phyloP scores from a whole-genome alignment of 345 rosid genomes.

The Trapa incisa region DNA sequence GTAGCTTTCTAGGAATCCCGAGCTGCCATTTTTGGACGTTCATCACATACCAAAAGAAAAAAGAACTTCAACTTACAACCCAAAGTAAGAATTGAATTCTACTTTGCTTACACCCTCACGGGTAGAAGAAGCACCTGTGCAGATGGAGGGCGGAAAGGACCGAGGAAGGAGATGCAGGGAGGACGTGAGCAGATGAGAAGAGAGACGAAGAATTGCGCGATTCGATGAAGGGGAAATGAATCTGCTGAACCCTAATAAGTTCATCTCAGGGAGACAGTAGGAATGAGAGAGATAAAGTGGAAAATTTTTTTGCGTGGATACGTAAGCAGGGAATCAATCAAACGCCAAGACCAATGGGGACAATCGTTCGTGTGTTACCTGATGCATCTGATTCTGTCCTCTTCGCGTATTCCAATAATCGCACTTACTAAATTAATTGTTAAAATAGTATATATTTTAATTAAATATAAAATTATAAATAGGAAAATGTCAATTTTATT shows the following conservation, averaged over 20 bases:
- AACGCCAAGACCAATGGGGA: neutral
- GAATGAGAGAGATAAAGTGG: neutral
- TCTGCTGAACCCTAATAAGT: slow-evolving; percentile 1
- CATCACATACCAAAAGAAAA: neutral
- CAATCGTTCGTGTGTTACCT: neutral
- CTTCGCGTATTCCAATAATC: neutral
- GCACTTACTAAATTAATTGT: too few species aligned
- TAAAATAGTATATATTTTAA: too few species aligned
- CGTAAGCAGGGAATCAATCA: neutral
- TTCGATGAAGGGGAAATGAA: neutral
- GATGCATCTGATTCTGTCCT: neutral
- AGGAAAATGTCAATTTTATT: too few species aligned
- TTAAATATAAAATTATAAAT: too few species aligned
- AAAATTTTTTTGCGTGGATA: neutral
- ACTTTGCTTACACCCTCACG: neutral
- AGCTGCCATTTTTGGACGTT: neutral
- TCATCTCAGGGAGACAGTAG: neutral
- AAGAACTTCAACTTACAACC: neutral
- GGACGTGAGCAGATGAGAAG: neutral
- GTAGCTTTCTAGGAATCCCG: neutral
- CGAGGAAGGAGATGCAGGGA: neutral
- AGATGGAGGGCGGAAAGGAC: slow-evolving; percentile 3
- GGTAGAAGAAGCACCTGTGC: slow-evolving; percentile 16
- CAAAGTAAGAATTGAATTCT: neutral
- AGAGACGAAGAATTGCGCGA: slow-evolving; percentile 3